A percentile compares a stretch with the other conserved stretches of the same genome.
phyloP scores from a whole-genome alignment of 2,329 filamentous ascomycete species.

The Calonectria montana region DNA sequence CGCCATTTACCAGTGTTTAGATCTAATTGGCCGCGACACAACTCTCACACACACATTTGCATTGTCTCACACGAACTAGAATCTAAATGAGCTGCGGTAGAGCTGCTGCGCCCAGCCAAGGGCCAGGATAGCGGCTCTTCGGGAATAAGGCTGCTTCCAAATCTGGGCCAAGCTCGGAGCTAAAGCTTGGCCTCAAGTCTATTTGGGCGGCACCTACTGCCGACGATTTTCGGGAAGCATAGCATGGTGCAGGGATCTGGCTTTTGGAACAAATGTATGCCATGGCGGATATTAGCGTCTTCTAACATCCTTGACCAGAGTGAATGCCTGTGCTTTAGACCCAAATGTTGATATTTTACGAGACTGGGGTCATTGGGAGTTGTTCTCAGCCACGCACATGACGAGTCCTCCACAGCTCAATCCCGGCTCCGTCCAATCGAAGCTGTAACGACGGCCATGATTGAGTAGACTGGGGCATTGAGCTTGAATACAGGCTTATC shows the following conservation, averaged over 20 bases:
- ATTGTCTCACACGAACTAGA: neutral
- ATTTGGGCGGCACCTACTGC: neutral
- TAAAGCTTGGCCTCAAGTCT: neutral
- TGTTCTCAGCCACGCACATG: neutral
- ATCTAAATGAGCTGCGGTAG: neutral
- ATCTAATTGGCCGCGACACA: neutral
- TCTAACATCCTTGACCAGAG: neutral
- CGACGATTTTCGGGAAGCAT: neutral
- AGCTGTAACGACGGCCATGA: neutral
- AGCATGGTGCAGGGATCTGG: neutral
- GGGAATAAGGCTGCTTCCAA: neutral
- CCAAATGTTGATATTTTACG: neutral
- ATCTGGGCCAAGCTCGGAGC: neutral
- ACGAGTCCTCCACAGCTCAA: neutral
- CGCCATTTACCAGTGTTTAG: neutral
- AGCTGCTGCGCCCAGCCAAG: neutral
- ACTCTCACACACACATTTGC: neutral
- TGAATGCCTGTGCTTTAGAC: neutral
- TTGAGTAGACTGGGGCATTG: neutral
- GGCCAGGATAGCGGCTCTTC: neutral
- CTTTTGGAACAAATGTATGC: neutral
- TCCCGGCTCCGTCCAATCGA: neutral
- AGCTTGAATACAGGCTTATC: constrained; percentile 7
- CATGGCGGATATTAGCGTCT: neutral
- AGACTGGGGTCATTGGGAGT: neutral